Base-by-base conservation (phyloP, 805 yeast genomes). In the Starmerella ratchasimensis region DNA sequence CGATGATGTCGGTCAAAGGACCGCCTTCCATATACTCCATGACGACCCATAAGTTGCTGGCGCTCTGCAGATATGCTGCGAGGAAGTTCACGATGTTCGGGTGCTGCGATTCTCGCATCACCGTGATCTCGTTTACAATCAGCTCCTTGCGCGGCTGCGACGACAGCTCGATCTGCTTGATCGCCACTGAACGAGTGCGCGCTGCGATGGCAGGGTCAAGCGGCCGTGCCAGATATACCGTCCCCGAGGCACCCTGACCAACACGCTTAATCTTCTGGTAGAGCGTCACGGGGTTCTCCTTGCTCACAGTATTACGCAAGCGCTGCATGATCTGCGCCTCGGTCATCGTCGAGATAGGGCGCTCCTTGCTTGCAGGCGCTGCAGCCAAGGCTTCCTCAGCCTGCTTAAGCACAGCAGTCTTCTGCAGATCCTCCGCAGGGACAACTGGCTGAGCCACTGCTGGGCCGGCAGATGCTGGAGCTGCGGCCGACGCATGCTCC, bases 1-100 rank as follows among this genome's bases (percentile, higher is more conserved):
- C 94, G 53, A 93, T 86, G 28, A 93, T 81, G 61, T 90, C 98
- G 0, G 97, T 90, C 49, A 90, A 64, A 4, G 95, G 80, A 1
- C 99, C 99, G 38, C 98, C 98, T 62, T 93, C 96, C 99, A 90
- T 90, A 57, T 76, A 93, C 59, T 90, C 99, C 99, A 90, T 90
- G 23, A 93, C 80, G n/a, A 90, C 98, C 95, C 97, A 88, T 43
- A 90, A 65, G 53, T 90, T 96, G 27, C 31, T 34, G 16, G 41
- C 38, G 14, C 38, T 35, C 38, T 84, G 69, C 45, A 88, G 62
- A 53, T 82, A 93, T 1, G 95, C 83, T 54, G 88, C 97, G 43
- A 90, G 61, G 59, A 82, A 90, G 57, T 88, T 90, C 41, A 90
- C 98, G 59, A 90, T 90, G 56, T 90, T 90, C 44, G 80, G 77